Evolutionary conservation across 768 basidiomycete species (phyloP), one percentile per base, ranked within the genome.

Genomic region (Pleurotus tuoliensis): DNA sequence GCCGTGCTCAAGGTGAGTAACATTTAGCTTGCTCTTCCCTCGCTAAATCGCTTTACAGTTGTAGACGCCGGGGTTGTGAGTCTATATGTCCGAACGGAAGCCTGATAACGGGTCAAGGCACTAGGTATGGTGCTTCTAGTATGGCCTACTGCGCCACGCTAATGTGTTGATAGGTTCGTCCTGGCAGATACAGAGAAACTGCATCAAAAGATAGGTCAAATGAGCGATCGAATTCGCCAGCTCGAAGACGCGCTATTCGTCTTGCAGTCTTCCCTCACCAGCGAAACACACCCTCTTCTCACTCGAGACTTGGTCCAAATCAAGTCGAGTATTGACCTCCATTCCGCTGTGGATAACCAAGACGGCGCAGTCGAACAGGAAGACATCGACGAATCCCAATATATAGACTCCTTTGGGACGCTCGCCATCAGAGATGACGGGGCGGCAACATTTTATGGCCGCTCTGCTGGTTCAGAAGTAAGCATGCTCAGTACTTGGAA

Each of bases 71-170:
- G 61, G 88, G 88, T 25, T 90, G 88, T 63, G 81, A 84, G 4
- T 84, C 84, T 9, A 90, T 91, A 54, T 91, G 89, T 69, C 88
- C 87, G 3, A 89, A 89, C 62, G 88, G 87, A 27, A 87, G 84
- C 64, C 76, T 90, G 39, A 82, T 86, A 12, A 90, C 88, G 1
- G 88, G 88, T 4, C 86, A 90, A 64, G 88, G 88, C 16, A 90
- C 88, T 40, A 78, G 88, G 87, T 87, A 62, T 56, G 41, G 13
- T 44, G 37, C 54, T 30, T 40, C 51, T 24, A 49, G 18, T 44
- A 18, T 12, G 12, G 11, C 20, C 43, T 44, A 44, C 13, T 34
- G 30, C 53, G 43, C 58, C 20, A 38, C 45, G 8, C 20, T 46
- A 51, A 34, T 13, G 25, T 1, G 0, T 44, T 27, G 52, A 3